Conservation (phyloP, 2,329 filamentous ascomycete genomes). For the Aspergillus oerlinghausenensis region DNA sequence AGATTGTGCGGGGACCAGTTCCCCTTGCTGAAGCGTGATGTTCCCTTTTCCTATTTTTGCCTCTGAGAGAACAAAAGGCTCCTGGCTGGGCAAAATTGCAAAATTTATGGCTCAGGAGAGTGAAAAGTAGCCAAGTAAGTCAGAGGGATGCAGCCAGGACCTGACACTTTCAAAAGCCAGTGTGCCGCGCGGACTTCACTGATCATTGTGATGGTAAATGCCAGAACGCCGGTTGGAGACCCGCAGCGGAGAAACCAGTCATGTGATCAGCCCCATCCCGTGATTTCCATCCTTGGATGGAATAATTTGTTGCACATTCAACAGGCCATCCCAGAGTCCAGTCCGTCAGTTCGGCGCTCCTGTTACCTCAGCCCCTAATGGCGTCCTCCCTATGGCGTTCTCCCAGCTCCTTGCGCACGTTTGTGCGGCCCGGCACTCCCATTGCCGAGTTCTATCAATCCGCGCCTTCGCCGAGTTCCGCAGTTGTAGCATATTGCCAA, state of each 20-base stretch:
- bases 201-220: background rate
- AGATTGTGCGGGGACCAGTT: background rate
- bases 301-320: background rate
- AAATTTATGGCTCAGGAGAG: background rate
- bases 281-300: background rate
- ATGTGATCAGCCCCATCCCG: background rate
- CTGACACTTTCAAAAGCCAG: background rate
- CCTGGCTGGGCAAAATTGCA: background rate
- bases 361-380: slow-evolving; percentile 21
- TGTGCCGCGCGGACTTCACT: background rate
- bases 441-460: slow-evolving; percentile 8
- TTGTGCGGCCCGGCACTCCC: slow-evolving; percentile 13
- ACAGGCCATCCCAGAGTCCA: background rate
- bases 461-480: background rate
- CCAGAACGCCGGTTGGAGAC: background rate
- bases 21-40: background rate
- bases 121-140: background rate
- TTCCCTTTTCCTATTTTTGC: background rate
- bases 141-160: background rate
- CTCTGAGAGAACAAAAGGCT: background rate
- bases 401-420: slow-evolving; percentile 18
- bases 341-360: slow-evolving; percentile 6
- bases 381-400: slow-evolving; percentile 27
- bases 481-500: slow-evolving; percentile 18
- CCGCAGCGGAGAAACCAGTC: background rate